These are phyloP conservation scores for Hypoxylon sp. DNA, from an alignment of 2,329 filamentous ascomycete species.

Conservation along the genomic window DNA sequence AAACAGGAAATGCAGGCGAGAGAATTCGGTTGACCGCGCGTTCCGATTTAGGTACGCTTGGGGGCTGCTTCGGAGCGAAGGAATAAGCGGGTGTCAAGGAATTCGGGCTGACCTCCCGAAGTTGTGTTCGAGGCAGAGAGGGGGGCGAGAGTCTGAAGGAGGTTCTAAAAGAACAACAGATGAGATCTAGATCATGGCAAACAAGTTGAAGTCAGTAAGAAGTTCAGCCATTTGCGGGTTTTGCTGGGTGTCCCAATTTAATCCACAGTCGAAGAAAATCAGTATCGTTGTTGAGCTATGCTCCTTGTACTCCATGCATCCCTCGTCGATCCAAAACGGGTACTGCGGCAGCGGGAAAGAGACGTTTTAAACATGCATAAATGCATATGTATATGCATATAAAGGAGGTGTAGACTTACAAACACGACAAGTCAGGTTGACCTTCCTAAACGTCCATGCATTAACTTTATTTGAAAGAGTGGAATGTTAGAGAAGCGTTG, in stretches of 20 bases:
- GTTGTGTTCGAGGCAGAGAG: slow-evolving; percentile 15
- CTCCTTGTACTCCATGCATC: slow-evolving; percentile 1
- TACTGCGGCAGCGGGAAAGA: slow-evolving; percentile 25
- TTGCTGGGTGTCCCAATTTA: slow-evolving; percentile 29
- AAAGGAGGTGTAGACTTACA: slow-evolving; percentile 16
- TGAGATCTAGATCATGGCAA: slow-evolving; percentile 27
- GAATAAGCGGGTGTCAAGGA: slow-evolving; percentile 24
- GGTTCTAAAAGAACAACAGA: slow-evolving; percentile 9
- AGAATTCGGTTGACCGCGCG: slow-evolving; percentile 29
- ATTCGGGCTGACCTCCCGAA: slow-evolving; percentile 35
- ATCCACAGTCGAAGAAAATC: slow-evolving; percentile 33
- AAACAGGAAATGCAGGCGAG: slow-evolving; percentile 13
- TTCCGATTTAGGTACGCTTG: slow-evolving; percentile 27
- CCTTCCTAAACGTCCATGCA: slow-evolving; percentile 15
- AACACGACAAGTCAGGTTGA: slow-evolving; percentile 27
- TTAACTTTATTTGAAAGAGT: slow-evolving; percentile 19
- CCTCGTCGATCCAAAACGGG: slow-evolving; percentile 33
- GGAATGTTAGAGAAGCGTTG: slow-evolving; percentile 4
- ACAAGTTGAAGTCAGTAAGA: slow-evolving; percentile 20
- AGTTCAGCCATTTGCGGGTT: slow-evolving; percentile 20
- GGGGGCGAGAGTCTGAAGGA: slow-evolving; percentile 5
- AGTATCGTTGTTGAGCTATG: slow-evolving; percentile 40
- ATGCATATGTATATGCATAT: slow-evolving; percentile 26
- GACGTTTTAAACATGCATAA: slow-evolving; percentile 28
- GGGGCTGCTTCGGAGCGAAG: slow-evolving; percentile 24